Conservation (phyloP, 345 rosid species). For the Eucalyptus virginea region DNA sequence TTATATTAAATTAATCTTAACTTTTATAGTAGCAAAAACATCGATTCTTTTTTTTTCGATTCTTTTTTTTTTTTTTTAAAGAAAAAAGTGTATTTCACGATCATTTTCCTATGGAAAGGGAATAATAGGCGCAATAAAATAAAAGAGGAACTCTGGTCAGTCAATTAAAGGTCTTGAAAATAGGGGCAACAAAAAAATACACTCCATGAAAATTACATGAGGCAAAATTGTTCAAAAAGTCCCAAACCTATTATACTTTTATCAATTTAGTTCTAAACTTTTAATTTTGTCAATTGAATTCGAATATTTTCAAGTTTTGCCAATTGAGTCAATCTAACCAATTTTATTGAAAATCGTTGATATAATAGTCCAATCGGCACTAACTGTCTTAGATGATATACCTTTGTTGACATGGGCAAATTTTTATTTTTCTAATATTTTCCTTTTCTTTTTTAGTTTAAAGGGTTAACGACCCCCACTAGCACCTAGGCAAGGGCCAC, state of each 20-base stretch:
- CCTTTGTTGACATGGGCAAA: neutral
- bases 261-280: too few relatives aligned
- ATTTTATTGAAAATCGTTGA: too few relatives aligned
- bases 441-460: too few relatives aligned
- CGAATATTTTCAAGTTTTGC: accelerated
- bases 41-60: too few relatives aligned
- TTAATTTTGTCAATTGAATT: too few relatives aligned
- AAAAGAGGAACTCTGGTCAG: neutral
- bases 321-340: too few relatives aligned
- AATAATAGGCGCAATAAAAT: too few relatives aligned
- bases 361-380: accelerated
- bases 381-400: accelerated
- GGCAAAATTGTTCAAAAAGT: too few relatives aligned
- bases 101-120: neutral
- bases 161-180: neutral
- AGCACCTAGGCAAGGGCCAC: accelerated
- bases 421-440: too few relatives aligned
- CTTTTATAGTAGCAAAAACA: neutral
- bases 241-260: too few relatives aligned
- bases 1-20: neutral
- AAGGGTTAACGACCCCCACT: accelerated
- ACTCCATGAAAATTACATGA: too few relatives aligned
- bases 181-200: neutral
- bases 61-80: accelerated
- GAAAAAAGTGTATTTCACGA: neutral